Conservation (phyloP, 225 moss, liverwort and hornwort genomes). For the Sphagnum contortum region DNA sequence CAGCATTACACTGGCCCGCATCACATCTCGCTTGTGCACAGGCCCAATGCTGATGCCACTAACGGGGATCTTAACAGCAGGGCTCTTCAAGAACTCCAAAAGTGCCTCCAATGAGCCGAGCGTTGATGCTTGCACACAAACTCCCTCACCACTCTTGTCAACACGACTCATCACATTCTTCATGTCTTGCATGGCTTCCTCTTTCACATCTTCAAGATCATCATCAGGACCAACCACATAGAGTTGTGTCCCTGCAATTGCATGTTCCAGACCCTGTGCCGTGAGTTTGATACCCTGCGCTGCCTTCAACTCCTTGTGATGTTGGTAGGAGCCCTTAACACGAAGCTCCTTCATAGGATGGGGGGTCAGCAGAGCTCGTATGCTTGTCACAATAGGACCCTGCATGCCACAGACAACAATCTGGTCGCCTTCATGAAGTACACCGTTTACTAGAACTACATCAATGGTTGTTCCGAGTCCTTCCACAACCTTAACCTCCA, state of each 20-base stretch:
- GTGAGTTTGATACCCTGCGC: constrained; percentile 98
- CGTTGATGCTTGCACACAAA: constrained; percentile 98
- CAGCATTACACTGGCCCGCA: constrained; percentile 96
- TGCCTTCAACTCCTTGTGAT: constrained; percentile 97
- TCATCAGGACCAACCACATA: constrained; percentile 97
- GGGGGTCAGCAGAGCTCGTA: constrained; percentile 87
- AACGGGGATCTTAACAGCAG: constrained; percentile 94
- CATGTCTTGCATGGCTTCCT: constrained; percentile 98
- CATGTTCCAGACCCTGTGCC: constrained; percentile 96
- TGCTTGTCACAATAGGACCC: constrained; percentile 89
- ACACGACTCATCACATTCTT: constrained; percentile 93
- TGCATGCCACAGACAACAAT: constrained; percentile 99
- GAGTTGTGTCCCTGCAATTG: constrained; percentile 91
- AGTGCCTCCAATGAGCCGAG: constrained; percentile 96
- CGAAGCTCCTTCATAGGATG: constrained; percentile 99
- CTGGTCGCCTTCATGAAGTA: constrained; percentile 94
- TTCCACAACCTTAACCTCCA: constrained; percentile 98
- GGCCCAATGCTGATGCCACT: constrained; percentile 95
- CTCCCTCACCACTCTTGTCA: constrained; percentile 97
- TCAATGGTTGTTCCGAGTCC: constrained; percentile 97
- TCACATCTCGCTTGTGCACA: constrained; percentile 96
- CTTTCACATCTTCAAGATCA: constrained; percentile 92
- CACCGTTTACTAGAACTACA: constrained; percentile 95
- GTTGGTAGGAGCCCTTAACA: constrained; percentile 94
- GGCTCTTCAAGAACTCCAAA: constrained; percentile 92